phyloP scores from a whole-genome alignment of 2,329 filamentous ascomycete species.

The Raffaelea albimanens region DNA sequence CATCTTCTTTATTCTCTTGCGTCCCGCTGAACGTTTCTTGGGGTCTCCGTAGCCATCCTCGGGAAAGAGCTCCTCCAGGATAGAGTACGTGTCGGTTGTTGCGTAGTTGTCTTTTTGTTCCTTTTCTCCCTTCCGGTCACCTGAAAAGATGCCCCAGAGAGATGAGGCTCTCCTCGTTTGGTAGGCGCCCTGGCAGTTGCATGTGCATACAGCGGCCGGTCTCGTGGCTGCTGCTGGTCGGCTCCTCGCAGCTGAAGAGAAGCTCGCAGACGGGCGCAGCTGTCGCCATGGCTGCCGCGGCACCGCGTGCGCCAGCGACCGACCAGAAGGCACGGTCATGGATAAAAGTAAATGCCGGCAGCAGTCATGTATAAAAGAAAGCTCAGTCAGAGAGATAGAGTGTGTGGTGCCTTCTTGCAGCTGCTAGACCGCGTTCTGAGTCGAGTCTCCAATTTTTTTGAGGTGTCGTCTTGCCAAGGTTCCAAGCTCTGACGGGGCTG shows the following conservation, averaged over 20 bases:
- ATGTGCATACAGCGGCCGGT: too few relatives aligned
- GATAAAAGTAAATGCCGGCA: background rate
- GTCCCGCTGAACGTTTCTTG: background rate
- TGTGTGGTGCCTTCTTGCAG: too few relatives aligned
- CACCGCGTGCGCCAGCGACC: slow-evolving; percentile 3
- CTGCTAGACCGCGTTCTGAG: too few relatives aligned
- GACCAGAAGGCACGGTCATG: slow-evolving; percentile 4
- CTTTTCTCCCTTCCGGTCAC: background rate
- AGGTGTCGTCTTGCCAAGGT: too few relatives aligned
- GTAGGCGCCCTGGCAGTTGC: too few relatives aligned
- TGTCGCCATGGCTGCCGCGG: background rate
- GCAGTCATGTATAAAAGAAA: background rate
- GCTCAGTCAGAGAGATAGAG: background rate
- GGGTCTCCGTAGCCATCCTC: background rate
- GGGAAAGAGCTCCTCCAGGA: slow-evolving; percentile 11
- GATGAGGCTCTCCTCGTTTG: too few relatives aligned
- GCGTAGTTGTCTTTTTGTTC: background rate
- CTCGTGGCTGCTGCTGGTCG: too few relatives aligned
- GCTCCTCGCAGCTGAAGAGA: background rate
- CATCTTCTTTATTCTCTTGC: too few relatives aligned
- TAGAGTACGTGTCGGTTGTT: too few relatives aligned
- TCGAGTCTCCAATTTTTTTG: too few relatives aligned
- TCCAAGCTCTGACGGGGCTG: too few relatives aligned
- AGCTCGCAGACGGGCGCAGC: background rate
- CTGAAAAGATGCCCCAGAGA: too few relatives aligned